Evolutionary conservation across 1,284 basidiomycete species (phyloP), one percentile per base, ranked within the genome.

Genomic region (Agaricales sp.): DNA sequence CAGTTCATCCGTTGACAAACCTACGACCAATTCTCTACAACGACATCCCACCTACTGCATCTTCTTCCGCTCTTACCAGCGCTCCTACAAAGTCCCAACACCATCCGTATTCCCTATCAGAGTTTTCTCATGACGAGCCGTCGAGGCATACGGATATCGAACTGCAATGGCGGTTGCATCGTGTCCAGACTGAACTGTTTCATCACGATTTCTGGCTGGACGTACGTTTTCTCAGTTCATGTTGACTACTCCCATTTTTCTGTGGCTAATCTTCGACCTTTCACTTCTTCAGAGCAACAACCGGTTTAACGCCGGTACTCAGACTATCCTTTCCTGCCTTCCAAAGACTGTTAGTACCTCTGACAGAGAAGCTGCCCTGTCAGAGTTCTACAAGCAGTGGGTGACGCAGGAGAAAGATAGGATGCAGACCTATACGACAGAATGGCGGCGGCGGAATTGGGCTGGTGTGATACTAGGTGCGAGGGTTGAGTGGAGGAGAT

Each of bases 161-260:
- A 50, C 71, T 87, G 47, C 82, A 83, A 58, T 83, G 74, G 69
- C 80, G 77, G 53, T 64, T 87, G 48, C 76, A 80, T 51, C 69
- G 79, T 51, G 78, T 83, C 60, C 77, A 80, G 54, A 62, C 87
- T 16, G 84, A 88, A 58, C 68, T 74, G 14, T 80, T 82, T 58
- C 81, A 87, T 54, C 81, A 88, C 50, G 66, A 71, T 26, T 89
- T 87, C 59, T 89, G 86, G 86, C 63, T 76, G 46, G 80, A 88
- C 50, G 86, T 88, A 58, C 56, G 83, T 71, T n/a, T 12, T 16
- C 48, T 23, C 43, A 41, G 23, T 25, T 35, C 41, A n/a, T 41
- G 25, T 18, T 51, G 11, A 23, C 41, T 8, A n/a, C n/a, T n/a
- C n/a, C n/a, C n/a, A n/a, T n/a, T n/a, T n/a, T n/a, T n/a, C n/a